Base-by-base conservation (phyloP, 2,329 filamentous ascomycete genomes). In the Tolypocladium amazonense region DNA sequence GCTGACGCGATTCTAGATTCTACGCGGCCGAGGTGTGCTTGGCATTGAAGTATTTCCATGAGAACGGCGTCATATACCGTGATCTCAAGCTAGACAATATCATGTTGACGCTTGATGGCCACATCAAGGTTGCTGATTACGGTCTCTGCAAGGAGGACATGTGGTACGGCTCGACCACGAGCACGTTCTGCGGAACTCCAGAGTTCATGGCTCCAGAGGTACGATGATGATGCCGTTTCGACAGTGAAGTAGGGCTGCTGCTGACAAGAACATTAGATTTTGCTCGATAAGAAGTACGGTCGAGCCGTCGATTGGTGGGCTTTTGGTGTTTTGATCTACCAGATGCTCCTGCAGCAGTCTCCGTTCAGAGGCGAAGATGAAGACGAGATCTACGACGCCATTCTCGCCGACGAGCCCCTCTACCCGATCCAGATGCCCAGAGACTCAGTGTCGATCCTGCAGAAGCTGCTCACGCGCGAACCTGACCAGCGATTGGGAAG, bases 131-230 rank as follows among this genome's bases (percentile, higher is more conserved):
- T 80, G 94, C 85, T 58, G 94, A 99, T 81, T 99, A 96, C 73
- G 94, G 94, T 84, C 84, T 99, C 56, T 99, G 95, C 79, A 99
- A 99, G 76, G 94, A 99, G 72, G 92, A 99, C 68, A 99, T 99
- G 94, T 99, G 93, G 92, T 99, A 95, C 71, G 92, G 92, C 52
- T 93, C 90, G 59, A 97, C 90, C 2, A 99, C 94, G 0, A 93
- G 92, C 76, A 99, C 94, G 9, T 99, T 99, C 79, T 99, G 94
- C 72, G 94, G 94, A 74, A 99, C 94, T n/a, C 94, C 94, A 20
- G 94, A 99, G 72, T 99, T 99, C 66, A 99, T 99, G 94, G 94
- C 94, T 11, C 94, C 94, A 11, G 94, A 99, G 81, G 91, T 95
- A 81, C 69, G 79, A 69, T 27, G 15, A 23, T 14, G 12, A 47